These are phyloP conservation scores for Aspergillus sp. DNA, from an alignment of 2,329 filamentous ascomycete species.

Conservation along the genomic window DNA sequence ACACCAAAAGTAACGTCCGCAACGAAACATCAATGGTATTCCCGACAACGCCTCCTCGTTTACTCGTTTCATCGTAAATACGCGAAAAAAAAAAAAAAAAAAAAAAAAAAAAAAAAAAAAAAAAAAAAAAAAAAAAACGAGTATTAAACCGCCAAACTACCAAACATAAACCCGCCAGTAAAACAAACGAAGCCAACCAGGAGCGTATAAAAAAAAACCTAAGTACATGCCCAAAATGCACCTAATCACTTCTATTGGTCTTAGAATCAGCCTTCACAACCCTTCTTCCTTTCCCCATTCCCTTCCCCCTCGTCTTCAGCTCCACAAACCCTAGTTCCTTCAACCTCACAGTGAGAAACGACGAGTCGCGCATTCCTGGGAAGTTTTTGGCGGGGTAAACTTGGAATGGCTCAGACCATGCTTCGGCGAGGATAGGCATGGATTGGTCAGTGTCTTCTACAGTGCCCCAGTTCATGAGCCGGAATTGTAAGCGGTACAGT, in stretches of 20 bases:
- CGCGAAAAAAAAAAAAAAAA: background rate
- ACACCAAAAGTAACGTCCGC: background rate
- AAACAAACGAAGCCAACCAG: too few relatives aligned
- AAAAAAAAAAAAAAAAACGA: too few relatives aligned
- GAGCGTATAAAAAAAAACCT: too few relatives aligned
- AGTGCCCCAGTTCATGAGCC: slow-evolving; percentile 44
- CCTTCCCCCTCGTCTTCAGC: slow-evolving; percentile 40
- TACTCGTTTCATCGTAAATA: background rate
- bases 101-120: too few relatives aligned
- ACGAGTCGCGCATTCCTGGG: slow-evolving; percentile 44
- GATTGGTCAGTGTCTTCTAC: slow-evolving; percentile 36
- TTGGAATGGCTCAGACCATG: slow-evolving; percentile 42
- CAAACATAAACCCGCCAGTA: too few relatives aligned
- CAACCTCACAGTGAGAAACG: slow-evolving; percentile 37
- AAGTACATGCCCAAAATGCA: background rate
- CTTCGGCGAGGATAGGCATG: slow-evolving; percentile 40
- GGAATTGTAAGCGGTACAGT: slow-evolving; percentile 46
- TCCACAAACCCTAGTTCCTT: slow-evolving; percentile 44
- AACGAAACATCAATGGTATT: background rate
- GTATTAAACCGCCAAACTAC: too few relatives aligned
- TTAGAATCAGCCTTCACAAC: background rate
- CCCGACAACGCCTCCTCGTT: background rate
- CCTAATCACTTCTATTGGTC: background rate
- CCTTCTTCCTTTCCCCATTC: slow-evolving; percentile 35
- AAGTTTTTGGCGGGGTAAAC: slow-evolving; percentile 47